Base-by-base conservation (phyloP, 2,329 filamentous ascomycete species). In the Leptodontidium sp. region DNA sequence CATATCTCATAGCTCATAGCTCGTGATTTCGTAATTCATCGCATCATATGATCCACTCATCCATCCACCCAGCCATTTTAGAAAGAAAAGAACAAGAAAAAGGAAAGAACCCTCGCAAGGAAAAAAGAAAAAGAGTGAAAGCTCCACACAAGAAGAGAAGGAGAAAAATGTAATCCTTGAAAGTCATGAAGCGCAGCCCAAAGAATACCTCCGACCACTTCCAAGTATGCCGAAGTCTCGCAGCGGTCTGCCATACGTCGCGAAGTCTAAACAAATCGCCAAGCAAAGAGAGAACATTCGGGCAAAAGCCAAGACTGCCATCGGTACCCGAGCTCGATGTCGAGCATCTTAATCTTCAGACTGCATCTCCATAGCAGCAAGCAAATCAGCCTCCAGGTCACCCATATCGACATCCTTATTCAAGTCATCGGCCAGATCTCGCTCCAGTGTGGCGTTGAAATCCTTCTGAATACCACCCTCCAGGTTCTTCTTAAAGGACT, bases 301-400 rank as follows among this genome's bases (percentile, higher is more conserved):
- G 38, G 11, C 8, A 40, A 40, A 40, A 40, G 38, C 38, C 7
- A 40, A 2, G 9, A 11, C 4, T 40, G 8, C 11, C 4, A 9
- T 40, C 4, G 9, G 38, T 40, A 40, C 38, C 38, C 7, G 38
- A 12, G 38, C 9, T 40, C 38, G 38, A 40, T 11, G 38, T 6
- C 38, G 11, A 40, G 38, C 8, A 6, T 40, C 2, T 17, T 50
- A 21, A 2, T 50, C n/a, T 26, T 50, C n/a, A 50, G 47, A 26
- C 21, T 59, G 57, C 8, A 35, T 21, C 57, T 59, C 57, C 21
- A 59, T 15, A 29, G 57, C 57, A 59, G 57, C 38, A 26, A 38
- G 12, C 11, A 45, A 17, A 40, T 59, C 57, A 26, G 57, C 57
- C 38, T 59, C 57, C 11, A 59, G 21, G 17, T 17, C 38, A 59